A percentile compares a stretch with the other conserved stretches of the same genome.
These are phyloP conservation scores for Heterobasidion occidentale DNA, from an alignment of 1,284 basidiomycete species.

Conservation along the genomic window DNA sequence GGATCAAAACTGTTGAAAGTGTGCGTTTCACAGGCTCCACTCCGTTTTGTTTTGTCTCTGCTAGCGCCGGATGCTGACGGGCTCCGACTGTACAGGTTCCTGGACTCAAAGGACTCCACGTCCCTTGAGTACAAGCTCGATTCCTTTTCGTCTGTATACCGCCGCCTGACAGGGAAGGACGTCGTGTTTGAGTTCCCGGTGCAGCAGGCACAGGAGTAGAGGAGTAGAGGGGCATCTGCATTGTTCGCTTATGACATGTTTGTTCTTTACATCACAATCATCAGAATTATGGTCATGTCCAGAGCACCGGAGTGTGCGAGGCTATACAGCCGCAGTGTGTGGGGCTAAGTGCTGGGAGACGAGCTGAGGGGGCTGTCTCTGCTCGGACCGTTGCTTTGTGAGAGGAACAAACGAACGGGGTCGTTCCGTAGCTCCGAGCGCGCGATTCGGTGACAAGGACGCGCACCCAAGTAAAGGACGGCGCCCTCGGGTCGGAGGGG, in stretches of 20 bases:
- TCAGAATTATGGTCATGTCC: constrained; percentile 25
- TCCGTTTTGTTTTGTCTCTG: constrained; percentile 2
- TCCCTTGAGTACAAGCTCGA: constrained; percentile 99
- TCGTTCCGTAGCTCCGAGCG: no score
- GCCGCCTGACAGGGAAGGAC: constrained; percentile 90
- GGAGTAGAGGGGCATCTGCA: constrained; percentile 35
- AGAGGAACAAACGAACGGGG: no score
- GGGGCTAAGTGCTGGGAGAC: background rate
- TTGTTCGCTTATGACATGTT: constrained; percentile 19
- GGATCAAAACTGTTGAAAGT: constrained; percentile 93
- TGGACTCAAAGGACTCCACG: constrained; percentile 97
- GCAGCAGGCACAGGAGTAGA: constrained; percentile 53
- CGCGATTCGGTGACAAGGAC: background rate
- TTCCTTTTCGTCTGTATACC: constrained; percentile 93
- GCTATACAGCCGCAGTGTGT: background rate
- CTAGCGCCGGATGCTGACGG: constrained; percentile 2
- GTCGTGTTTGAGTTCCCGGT: constrained; percentile 87
- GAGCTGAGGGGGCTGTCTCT: background rate
- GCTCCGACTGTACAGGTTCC: constrained; percentile 53
- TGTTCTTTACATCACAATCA: constrained; percentile 19
- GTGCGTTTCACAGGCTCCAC: constrained; percentile 43
- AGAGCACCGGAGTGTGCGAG: background rate
- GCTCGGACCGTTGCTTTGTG: background rate
- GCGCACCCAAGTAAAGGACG: background rate
- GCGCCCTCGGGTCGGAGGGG: background rate